Base-by-base conservation (phyloP, 768 basidiomycete species). In the Suillus brevipes region DNA sequence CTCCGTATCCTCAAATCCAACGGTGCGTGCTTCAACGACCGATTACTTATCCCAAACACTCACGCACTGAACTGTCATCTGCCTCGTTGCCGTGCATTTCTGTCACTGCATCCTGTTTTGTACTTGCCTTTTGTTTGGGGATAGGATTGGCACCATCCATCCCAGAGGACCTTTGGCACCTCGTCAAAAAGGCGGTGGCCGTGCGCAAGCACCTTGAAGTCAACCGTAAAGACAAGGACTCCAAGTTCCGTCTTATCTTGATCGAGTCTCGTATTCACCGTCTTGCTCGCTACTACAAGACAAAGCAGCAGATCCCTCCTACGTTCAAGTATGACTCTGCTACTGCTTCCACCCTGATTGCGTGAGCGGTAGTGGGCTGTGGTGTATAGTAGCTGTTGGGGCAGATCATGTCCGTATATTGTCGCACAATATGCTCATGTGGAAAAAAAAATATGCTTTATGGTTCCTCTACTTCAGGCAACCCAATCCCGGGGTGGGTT, bases 161-260 rank as follows among this genome's bases (percentile, higher is more conserved):
- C 84, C 97, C 97, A 73, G 97, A 99, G 88, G 97, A 97, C 87
- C 91, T 98, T 68, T 97, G 94, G 91, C 91, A 95, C 87, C 90
- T 97, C 80, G 91, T 99, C 88, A 98, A 98, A 90, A 99, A 98
- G 89, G 97, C 97, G 79, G 95, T 99, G 76, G 86, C 94, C 73
- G 95, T 99, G 76, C 95, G 96, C 82, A 99, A 98, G 86, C 97
- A 99, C 82, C 88, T 99, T 72, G 94, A 97, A 81, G 85, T 87
- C 74, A 98, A 97, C 91, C 90, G 97, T 78, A 97, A 96, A 81
- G 97, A 99, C 87, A 97, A 95, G 86, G 96, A 98, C 86, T 94
- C 93, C 80, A 97, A 89, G 76, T 89, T 89, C 85, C 94, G 96
- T 78, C 89, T 98, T 75, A 98, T 98, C 85, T 84, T 98, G 74